Evolutionary conservation across 192 early-diverging fungal genomes (phyloP).

Genomic region (Umbelopsis vinacea): DNA sequence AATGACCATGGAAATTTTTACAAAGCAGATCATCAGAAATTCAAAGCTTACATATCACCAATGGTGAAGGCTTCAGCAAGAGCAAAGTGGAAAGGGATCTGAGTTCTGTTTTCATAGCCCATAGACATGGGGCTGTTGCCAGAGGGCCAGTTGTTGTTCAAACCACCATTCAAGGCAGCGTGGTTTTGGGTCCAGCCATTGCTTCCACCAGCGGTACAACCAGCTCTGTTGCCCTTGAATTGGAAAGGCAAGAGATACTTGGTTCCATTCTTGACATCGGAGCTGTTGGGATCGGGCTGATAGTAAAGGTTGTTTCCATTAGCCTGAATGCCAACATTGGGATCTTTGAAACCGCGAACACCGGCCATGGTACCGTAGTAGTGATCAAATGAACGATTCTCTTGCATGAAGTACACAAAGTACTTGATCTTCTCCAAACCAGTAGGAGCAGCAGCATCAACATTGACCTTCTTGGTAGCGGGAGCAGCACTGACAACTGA

Average conservation of each 20-base stretch:
- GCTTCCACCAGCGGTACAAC: slow-evolving; percentile 35
- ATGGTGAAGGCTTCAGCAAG: slow-evolving; percentile 35
- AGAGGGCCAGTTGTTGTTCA: slow-evolving; percentile 35
- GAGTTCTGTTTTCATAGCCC: slow-evolving; percentile 24
- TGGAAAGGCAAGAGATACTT: slow-evolving; percentile 31
- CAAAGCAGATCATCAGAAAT: not conserved
- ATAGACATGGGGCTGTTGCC: slow-evolving; percentile 29
- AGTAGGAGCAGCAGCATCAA: not conserved
- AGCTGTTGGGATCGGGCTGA: slow-evolving; percentile 23
- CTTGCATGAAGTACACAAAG: slow-evolving; percentile 38
- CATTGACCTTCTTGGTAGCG: not conserved
- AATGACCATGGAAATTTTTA: not conserved
- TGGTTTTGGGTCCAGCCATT: slow-evolving; percentile 31
- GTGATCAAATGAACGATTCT: slow-evolving; percentile 31
- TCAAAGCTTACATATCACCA: slow-evolving; percentile 24
- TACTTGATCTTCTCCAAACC: slow-evolving; percentile 35
- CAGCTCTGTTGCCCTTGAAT: slow-evolving; percentile 28
- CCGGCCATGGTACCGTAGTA: slow-evolving; percentile 35
- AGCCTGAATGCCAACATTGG: slow-evolving; percentile 27
- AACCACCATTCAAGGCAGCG: slow-evolving; percentile 28
- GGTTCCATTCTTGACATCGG: slow-evolving; percentile 30
- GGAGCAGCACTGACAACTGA: not conserved
- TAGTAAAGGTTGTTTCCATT: slow-evolving; percentile 30
- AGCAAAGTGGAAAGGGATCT: slow-evolving; percentile 29
- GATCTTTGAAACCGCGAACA: slow-evolving; percentile 25